These are phyloP conservation scores for Epichloe gansuensis DNA, from an alignment of 2,329 filamentous ascomycete genomes.

Conservation along the genomic window DNA sequence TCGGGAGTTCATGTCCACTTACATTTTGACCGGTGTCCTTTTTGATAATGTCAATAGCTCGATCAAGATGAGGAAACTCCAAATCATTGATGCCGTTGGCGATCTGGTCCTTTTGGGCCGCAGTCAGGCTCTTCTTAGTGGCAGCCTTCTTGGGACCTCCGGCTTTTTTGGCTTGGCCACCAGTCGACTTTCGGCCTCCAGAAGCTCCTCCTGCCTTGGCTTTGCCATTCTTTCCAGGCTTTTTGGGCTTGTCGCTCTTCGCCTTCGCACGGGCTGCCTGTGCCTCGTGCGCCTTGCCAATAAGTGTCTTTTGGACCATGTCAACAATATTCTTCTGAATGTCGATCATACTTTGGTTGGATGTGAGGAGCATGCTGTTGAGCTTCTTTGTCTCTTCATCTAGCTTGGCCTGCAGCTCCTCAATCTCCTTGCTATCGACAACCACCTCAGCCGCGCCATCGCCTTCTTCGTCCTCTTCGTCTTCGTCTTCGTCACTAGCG, in stretches of 20 bases:
- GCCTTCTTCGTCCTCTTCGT: constrained; percentile 53
- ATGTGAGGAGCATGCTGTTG: constrained; percentile 38
- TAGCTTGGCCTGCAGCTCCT: constrained; percentile 38
- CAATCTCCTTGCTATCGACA: constrained; percentile 30
- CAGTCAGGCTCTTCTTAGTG: constrained; percentile 45
- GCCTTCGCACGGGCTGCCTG: constrained; percentile 32
- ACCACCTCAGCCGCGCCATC: constrained; percentile 27
- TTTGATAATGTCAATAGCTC: constrained; percentile 82
- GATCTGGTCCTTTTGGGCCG: constrained; percentile 81
- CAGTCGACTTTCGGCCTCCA: constrained; percentile 30
- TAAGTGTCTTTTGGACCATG: constrained; percentile 57
- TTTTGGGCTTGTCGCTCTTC: constrained; percentile 47
- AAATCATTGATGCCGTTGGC: constrained; percentile 74
- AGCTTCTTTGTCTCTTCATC: constrained; percentile 46
- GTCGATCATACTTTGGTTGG: constrained; percentile 39
- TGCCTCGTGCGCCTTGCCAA: constrained; percentile 56
- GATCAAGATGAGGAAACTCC: constrained; percentile 62
- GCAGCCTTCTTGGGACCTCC: constrained; percentile 31
- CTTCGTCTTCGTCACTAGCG: constrained; percentile 58
- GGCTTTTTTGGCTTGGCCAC: constrained; percentile 23
- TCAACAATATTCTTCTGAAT: constrained; percentile 49
- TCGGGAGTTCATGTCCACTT: constrained; percentile 23
- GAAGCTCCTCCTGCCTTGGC: constrained; percentile 25
- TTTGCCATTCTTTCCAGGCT: constrained; percentile 45
- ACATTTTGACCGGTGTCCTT: constrained; percentile 66